These are phyloP conservation scores for Entamoeba histolytica DNA, from an alignment of 208 protist species.

Conservation along the genomic window DNA sequence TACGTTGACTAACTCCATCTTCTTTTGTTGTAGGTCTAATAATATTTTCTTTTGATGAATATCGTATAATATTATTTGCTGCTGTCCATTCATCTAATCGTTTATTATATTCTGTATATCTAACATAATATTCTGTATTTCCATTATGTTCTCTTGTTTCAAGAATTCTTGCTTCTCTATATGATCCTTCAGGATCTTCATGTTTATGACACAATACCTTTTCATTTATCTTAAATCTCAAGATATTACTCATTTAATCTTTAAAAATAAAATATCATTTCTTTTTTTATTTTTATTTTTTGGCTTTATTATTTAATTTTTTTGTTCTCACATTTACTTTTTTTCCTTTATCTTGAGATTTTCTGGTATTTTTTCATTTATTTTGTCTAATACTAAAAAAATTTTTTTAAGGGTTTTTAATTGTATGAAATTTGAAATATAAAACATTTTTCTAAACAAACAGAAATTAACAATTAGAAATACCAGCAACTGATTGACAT, in stretches of 20 bases:
- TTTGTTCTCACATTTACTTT: no score
- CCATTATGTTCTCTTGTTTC: background rate
- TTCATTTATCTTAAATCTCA: background rate
- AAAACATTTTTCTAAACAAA: background rate
- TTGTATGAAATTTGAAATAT: no score
- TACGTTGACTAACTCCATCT: background rate
- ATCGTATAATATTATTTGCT: background rate
- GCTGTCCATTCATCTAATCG: constrained; percentile 19
- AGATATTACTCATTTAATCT: no score
- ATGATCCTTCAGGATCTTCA: background rate
- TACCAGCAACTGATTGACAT: background rate
- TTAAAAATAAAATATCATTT: no score
- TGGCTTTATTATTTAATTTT: no score
- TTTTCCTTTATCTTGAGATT: no score
- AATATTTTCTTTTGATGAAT: background rate
- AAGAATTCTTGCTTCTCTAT: background rate
- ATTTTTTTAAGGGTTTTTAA: no score
- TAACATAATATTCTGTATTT: background rate
- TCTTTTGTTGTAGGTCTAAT: background rate
- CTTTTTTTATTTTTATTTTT: no score
- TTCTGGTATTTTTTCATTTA: no score
- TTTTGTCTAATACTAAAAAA: no score
- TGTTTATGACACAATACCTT: background rate
- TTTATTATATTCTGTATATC: constrained; percentile 2
- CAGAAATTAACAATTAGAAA: background rate